Conservation (phyloP, 805 yeast species). For the Saturnispora mendoncae region DNA sequence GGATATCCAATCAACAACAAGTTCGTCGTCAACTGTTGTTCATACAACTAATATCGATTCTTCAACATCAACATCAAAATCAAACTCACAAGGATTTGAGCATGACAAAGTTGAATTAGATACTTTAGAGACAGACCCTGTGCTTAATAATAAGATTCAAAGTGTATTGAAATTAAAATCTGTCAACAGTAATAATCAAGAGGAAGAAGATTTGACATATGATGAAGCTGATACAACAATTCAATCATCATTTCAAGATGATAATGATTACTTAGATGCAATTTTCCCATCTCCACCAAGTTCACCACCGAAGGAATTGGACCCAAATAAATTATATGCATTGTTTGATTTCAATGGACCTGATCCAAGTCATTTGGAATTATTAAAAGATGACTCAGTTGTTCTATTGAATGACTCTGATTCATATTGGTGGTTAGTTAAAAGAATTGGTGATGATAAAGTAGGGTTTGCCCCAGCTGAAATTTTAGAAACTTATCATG, state of each 20-base stretch:
- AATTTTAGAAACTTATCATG: slow-evolving; percentile 82
- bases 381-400: slow-evolving; percentile 75
- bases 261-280: slow-evolving; percentile 34
- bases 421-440: slow-evolving; percentile 93
- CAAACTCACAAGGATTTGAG: neutral
- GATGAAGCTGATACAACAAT: slow-evolving; percentile 7
- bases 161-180: neutral
- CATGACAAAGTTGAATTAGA: neutral
- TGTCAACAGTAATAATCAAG: neutral
- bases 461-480: slow-evolving; percentile 98
- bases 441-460: slow-evolving; percentile 30
- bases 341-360: slow-evolving; percentile 84
- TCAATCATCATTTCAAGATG: slow-evolving; percentile 5
- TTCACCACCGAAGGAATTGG: slow-evolving; percentile 72
- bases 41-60: slow-evolving; percentile 13
- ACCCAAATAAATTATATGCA: slow-evolving; percentile 79
- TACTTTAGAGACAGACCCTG: slow-evolving; percentile 22
- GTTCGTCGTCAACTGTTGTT: slow-evolving; percentile 26
- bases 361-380: slow-evolving; percentile 82
- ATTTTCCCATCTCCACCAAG: slow-evolving; percentile 58
- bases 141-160: slow-evolving; percentile 9
- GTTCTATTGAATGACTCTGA: slow-evolving; percentile 78
- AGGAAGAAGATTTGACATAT: neutral
- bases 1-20: slow-evolving; percentile 18
- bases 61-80: neutral